Evolutionary conservation across 208 protist genomes (phyloP), one percentile per base, ranked within the genome.

Genomic region (Trypanosoma rangeli): DNA sequence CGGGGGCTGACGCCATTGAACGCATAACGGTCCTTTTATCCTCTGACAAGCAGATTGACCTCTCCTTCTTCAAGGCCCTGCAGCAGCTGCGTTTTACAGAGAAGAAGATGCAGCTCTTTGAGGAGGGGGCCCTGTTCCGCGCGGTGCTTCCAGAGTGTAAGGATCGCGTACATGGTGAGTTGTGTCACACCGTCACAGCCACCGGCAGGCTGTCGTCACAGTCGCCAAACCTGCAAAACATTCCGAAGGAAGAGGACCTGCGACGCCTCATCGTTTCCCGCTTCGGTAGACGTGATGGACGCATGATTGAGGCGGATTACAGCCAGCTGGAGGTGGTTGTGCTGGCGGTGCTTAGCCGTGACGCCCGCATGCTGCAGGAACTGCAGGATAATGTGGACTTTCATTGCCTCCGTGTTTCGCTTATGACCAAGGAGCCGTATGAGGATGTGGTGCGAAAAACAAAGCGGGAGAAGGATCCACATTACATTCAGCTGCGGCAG

Each of bases 261-360:
- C 82, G 92, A 20, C 78, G 81, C 16, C 78, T 94, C 7, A 83
- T 97, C 24, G 78, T 89, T 13, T 95, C 89, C 33, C 92, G 92
- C 50, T 97, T 97, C 64, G 89, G 92, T 31, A 58, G 49, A 29
- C 61, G 59, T 20, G 65, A 82, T 37, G 92, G 92, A 5, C 83
- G 83, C 56, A 95, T 97, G 88, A 89, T 97, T 62, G 92, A 97
- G 71, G 90, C 90, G 18, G 92, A 97, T 73, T 97, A 97, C 79
- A 90, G 83, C 58, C 89, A 95, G 79, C 78, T 97, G 42, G 92
- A 97, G 78, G 90, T 97, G 58, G 87, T 94, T 10, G 89, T 94
- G 56, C 80, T 97, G 22, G 92, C 92, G n/a, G 87, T 87, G 52
- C 85, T 97, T 20, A 89, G 87, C 75, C 78, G 90, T 13, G 92